phyloP scores from a whole-genome alignment of 129 eudicot genomes.

The Calendula officinalis region DNA sequence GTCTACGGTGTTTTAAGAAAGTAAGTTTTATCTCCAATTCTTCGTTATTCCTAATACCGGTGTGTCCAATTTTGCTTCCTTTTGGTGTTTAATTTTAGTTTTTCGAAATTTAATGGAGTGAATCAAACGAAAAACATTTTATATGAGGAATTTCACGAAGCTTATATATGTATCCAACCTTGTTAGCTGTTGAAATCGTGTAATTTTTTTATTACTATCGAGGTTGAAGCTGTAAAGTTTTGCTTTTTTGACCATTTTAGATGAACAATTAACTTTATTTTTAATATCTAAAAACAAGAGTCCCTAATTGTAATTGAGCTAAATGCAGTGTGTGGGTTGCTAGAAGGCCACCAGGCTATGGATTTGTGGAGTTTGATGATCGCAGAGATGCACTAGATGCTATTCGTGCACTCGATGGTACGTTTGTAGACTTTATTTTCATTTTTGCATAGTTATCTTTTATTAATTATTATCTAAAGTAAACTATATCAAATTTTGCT shows the following conservation, averaged over 20 bases:
- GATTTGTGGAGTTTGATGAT: slow-evolving; percentile 81
- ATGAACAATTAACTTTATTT: background rate
- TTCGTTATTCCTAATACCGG: background rate
- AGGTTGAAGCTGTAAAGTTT: background rate
- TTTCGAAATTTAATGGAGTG: background rate
- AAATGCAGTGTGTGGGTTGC: slow-evolving; percentile 89
- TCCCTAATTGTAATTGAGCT: background rate
- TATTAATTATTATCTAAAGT: background rate
- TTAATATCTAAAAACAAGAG: background rate
- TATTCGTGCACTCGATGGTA: slow-evolving; percentile 73
- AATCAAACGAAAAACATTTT: background rate
- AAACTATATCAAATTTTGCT: no score
- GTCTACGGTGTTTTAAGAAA: slow-evolving; percentile 68
- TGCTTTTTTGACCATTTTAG: background rate
- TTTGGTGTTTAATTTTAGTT: background rate
- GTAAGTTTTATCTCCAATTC: slow-evolving; percentile 24
- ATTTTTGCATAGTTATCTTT: background rate
- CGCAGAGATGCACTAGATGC: slow-evolving; percentile 78
- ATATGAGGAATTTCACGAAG: no score
- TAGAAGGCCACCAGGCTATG: slow-evolving; percentile 87
- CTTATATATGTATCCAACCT: background rate
- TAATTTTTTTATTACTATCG: no score
- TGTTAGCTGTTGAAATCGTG: no score
- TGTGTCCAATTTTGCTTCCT: background rate
- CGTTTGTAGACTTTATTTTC: background rate